phyloP scores from a whole-genome alignment of 2,329 filamentous ascomycete species.

The Aspergillaceae sp. region DNA sequence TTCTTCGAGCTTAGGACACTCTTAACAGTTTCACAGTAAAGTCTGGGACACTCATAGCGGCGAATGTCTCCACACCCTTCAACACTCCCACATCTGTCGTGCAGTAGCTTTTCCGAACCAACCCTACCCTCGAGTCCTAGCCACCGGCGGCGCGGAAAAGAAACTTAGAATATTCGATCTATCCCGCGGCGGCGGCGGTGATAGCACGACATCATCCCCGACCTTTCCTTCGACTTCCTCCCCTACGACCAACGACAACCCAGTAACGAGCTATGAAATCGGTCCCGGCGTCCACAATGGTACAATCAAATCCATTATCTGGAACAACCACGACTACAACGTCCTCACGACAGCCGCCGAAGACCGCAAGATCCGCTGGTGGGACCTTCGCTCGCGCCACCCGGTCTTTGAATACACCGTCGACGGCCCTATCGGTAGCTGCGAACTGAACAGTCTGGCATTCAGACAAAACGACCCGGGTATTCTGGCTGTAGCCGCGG shows the following conservation, averaged over 20 bases:
- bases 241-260: conserved; percentile 38
- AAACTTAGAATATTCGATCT: conserved; percentile 92
- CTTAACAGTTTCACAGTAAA: conserved; percentile 49
- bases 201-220: conserved; percentile 32
- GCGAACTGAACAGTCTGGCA: conserved; percentile 70
- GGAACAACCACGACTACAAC: conserved; percentile 81
- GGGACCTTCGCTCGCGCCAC: conserved; percentile 69
- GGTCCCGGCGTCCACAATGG: conserved; percentile 73
- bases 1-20: neutral
- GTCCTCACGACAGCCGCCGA: conserved; percentile 82
- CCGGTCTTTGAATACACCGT: conserved; percentile 69
- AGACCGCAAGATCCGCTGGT: conserved; percentile 90
- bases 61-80: conserved; percentile 74
- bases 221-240: conserved; percentile 26
- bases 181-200: conserved; percentile 46
- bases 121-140: conserved; percentile 67
- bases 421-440: conserved; percentile 80
- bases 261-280: conserved; percentile 71
- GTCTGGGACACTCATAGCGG: conserved; percentile 97
- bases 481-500: conserved; percentile 83
- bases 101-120: conserved; percentile 83
- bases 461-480: conserved; percentile 54
- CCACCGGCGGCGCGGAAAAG: conserved; percentile 93
- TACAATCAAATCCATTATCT: conserved; percentile 93
- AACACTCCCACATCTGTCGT: conserved; percentile 92